Conservation (phyloP, 352 stramenopile genomes). For the Phytophthora podocarpi region DNA sequence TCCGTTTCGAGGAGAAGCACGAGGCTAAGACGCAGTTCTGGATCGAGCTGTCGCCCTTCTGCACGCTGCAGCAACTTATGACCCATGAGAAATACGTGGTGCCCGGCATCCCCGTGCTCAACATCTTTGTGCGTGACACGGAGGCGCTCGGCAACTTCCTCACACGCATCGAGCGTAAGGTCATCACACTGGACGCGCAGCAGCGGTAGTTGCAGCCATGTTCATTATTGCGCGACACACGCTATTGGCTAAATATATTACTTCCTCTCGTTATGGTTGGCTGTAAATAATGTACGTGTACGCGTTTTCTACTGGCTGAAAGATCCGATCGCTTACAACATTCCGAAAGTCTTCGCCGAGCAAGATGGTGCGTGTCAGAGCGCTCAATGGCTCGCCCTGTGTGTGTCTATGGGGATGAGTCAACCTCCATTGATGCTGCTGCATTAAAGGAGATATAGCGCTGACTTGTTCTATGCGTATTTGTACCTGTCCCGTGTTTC, state of each 20-base stretch:
- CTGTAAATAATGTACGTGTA: background rate
- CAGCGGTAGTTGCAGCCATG: constrained; percentile 25
- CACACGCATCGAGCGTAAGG: constrained; percentile 63
- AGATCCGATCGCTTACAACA: constrained; percentile 22
- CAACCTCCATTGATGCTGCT: background rate
- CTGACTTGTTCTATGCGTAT: constrained; percentile 9
- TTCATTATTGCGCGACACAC: background rate
- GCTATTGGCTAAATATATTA: constrained; percentile 8
- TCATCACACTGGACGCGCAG: constrained; percentile 50
- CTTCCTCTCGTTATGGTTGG: constrained; percentile 12
- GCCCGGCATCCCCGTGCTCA: constrained; percentile 81
- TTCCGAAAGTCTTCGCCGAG: constrained; percentile 24
- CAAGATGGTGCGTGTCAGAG: constrained; percentile 33
- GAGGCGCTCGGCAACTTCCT: constrained; percentile 68
- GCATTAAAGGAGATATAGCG: background rate
- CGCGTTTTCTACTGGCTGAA: constrained; percentile 28
- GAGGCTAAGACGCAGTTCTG: constrained; percentile 79
- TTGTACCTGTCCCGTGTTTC: constrained; percentile 12
- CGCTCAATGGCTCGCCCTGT: background rate
- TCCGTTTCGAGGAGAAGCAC: constrained; percentile 73
- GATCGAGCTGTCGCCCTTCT: constrained; percentile 84
- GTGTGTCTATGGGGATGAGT: background rate
- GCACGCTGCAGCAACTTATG: constrained; percentile 72
- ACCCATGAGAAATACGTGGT: constrained; percentile 82
- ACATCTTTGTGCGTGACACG: constrained; percentile 82